Conservation (phyloP, 306 rosid genomes). For the Vigna angularis region DNA sequence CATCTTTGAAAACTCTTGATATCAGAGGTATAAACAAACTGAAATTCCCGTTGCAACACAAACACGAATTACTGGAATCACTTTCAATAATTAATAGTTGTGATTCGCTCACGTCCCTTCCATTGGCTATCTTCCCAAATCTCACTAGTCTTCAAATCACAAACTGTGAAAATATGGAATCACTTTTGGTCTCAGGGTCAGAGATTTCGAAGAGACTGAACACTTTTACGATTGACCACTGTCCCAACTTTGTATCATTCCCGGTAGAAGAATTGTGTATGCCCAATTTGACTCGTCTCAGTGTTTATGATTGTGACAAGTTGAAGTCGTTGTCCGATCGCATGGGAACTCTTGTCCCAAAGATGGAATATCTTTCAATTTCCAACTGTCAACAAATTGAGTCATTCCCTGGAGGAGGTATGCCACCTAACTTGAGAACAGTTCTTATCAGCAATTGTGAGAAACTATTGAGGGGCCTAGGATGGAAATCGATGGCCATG, state of each 20-base stretch:
- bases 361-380: no score
- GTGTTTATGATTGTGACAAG: background rate
- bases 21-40: background rate
- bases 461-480: no score
- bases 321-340: no score
- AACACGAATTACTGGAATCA: background rate
- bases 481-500: no score
- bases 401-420: no score
- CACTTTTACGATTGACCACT: rapidly evolving
- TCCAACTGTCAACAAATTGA: no score
- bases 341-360: no score
- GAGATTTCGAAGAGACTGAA: background rate
- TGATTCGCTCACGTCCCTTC: background rate
- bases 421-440: no score
- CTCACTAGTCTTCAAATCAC: rapidly evolving
- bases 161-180: background rate
- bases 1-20: background rate
- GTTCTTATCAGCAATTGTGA: rapidly evolving
- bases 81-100: background rate
- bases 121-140: background rate
- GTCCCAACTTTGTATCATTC: background rate
- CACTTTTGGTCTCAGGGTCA: background rate
- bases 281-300: background rate
- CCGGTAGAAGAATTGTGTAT: background rate
- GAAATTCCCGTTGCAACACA: background rate